Evolutionary conservation across 2,329 filamentous ascomycete species (phyloP).

Genomic region (Phyllosticta ampelicida): DNA sequence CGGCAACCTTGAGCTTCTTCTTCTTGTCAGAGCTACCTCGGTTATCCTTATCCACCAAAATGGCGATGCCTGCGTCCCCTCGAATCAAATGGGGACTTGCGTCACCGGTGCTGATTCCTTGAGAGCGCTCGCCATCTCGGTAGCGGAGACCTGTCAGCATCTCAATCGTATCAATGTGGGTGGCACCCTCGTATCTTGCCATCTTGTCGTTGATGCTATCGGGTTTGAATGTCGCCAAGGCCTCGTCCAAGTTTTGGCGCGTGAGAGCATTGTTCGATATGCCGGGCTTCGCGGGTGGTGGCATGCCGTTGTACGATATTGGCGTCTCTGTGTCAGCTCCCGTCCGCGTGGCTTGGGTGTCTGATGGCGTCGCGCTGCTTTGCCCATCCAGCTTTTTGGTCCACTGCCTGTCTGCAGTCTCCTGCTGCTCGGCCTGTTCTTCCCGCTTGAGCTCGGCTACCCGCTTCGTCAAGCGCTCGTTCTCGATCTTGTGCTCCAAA

Average conservation of each 20-base stretch:
- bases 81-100: slow-evolving; percentile 70
- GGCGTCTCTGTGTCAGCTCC: slow-evolving; percentile 25
- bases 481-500: slow-evolving; percentile 93
- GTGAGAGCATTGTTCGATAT: slow-evolving; percentile 60
- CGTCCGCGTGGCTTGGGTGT: slow-evolving; percentile 24
- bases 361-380: slow-evolving; percentile 41
- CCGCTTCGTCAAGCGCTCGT: slow-evolving; percentile 72
- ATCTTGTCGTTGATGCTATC: slow-evolving; percentile 79
- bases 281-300: slow-evolving; percentile 53
- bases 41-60: slow-evolving; percentile 66
- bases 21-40: slow-evolving; percentile 62
- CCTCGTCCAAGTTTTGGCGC: slow-evolving; percentile 68
- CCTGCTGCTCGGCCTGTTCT: slow-evolving; percentile 63
- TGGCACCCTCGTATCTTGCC: slow-evolving; percentile 62
- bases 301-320: slow-evolving; percentile 44
- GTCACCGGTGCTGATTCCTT: slow-evolving; percentile 78
- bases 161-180: slow-evolving; percentile 79
- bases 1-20: slow-evolving; percentile 67
- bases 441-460: slow-evolving; percentile 79
- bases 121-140: slow-evolving; percentile 76
- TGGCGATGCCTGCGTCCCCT: slow-evolving; percentile 78
- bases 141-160: slow-evolving; percentile 86
- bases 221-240: slow-evolving; percentile 50
- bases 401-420: slow-evolving; percentile 51
- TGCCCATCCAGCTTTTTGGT: slow-evolving; percentile 46